These are phyloP conservation scores for Aspergillus quadrilineatus DNA, from an alignment of 2,329 filamentous ascomycete species.

Conservation along the genomic window DNA sequence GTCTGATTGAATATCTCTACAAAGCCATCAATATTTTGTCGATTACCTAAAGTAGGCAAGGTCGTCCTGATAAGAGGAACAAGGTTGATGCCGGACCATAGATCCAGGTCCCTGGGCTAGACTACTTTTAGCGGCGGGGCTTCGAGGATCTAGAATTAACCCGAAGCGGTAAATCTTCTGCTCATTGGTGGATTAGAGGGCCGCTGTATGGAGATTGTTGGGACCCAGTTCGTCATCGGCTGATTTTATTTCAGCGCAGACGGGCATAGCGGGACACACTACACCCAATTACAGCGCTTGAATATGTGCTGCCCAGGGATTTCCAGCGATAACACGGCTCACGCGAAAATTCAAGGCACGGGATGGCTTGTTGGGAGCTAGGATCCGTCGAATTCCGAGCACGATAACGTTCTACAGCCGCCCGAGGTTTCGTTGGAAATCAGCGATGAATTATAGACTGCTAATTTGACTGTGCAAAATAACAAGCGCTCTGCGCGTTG, in stretches of 20 bases:
- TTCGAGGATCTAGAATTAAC: not conserved
- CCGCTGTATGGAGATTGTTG: not conserved
- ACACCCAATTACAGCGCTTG: not conserved
- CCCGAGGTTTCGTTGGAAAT: not conserved
- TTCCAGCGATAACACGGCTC: not conserved
- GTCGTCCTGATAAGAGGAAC: too few relatives aligned
- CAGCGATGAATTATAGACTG: not conserved
- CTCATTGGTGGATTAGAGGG: not conserved
- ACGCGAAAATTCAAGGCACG: not conserved
- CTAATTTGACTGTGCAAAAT: not conserved
- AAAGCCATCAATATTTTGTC: too few relatives aligned
- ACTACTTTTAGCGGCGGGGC: not conserved
- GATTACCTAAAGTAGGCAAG: too few relatives aligned
- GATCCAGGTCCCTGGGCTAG: not conserved
- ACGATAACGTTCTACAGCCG: too few relatives aligned
- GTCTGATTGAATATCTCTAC: too few relatives aligned
- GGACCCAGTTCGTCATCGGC: not conserved
- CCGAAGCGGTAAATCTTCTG: not conserved
- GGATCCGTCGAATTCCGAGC: too few relatives aligned
- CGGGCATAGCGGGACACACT: not conserved
- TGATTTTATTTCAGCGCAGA: not conserved
- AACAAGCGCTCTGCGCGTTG: not conserved
- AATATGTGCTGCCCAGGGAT: not conserved
- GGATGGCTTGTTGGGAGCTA: too few relatives aligned
- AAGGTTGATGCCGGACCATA: too few relatives aligned